phyloP scores from a whole-genome alignment of 2,329 filamentous ascomycete species.

The Penicillium sumatraense region DNA sequence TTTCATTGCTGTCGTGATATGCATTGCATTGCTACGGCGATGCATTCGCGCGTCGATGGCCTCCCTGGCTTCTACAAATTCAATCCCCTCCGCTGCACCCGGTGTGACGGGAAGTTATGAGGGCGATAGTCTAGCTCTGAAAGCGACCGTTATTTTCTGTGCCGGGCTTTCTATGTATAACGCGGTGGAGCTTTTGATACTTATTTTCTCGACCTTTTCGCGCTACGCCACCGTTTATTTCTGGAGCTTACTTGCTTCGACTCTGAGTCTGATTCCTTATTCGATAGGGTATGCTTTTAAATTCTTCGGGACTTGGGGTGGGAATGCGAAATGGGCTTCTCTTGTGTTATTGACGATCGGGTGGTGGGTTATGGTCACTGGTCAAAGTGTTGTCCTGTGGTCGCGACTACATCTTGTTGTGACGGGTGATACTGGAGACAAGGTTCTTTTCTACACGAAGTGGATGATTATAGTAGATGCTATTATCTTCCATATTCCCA shows the following conservation, averaged over 20 bases:
- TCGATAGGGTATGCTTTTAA: neutral
- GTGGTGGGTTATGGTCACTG: slow-evolving; percentile 1
- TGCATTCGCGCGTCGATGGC: neutral
- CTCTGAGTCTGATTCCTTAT: neutral
- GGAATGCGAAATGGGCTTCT: neutral
- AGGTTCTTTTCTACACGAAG: neutral
- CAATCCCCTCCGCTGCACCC: neutral
- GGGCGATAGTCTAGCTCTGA: neutral
- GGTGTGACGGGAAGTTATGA: neutral
- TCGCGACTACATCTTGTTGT: neutral
- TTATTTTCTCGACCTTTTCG: neutral
- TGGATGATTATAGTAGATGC: slow-evolving; percentile 2
- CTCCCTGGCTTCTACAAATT: neutral
- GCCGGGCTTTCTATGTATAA: neutral
- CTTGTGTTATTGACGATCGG: neutral
- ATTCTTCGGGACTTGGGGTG: neutral
- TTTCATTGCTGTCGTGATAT: neutral
- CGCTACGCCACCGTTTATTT: neutral
- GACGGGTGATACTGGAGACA: neutral
- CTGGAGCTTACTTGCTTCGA: neutral
- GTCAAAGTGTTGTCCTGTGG: neutral
- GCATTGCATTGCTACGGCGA: neutral
- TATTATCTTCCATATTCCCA: neutral
- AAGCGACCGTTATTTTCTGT: neutral
- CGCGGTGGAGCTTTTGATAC: neutral